A percentile compares a stretch with the other conserved stretches of the same genome.
Evolutionary conservation across 2,329 filamentous ascomycete genomes (phyloP).

Genomic region (Diaporthe sp.): DNA sequence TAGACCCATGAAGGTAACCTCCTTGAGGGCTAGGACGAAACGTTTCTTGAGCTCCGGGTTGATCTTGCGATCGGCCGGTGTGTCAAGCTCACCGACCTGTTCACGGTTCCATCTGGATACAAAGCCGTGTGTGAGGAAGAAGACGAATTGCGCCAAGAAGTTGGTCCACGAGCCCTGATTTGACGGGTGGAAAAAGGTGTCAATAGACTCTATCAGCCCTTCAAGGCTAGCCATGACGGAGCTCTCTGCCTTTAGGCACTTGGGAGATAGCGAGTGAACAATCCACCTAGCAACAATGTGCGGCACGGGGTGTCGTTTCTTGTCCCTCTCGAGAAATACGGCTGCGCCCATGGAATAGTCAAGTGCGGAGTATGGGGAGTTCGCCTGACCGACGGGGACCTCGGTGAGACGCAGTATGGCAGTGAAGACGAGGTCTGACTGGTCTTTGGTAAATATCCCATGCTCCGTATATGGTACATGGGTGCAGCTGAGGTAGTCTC

Average conservation of each 20-base stretch:
- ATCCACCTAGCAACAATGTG: constrained; percentile 96
- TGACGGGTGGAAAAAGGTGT: constrained; percentile 98
- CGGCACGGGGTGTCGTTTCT: constrained; percentile 90
- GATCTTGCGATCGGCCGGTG: constrained; percentile 83
- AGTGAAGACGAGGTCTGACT: constrained; percentile 93
- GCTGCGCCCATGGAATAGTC: constrained; percentile 88
- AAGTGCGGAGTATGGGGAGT: constrained; percentile 88
- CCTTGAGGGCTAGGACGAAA: constrained; percentile 89
- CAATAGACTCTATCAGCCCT: constrained; percentile 91
- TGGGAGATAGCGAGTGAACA: constrained; percentile 90
- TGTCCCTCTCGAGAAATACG: constrained; percentile 90
- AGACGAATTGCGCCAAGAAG: constrained; percentile 88
- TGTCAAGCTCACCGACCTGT: constrained; percentile 89
- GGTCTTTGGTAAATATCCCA: constrained; percentile 92
- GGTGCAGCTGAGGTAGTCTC: constrained; percentile 82
- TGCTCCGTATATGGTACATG: constrained; percentile 86
- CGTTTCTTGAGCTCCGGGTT: constrained; percentile 85
- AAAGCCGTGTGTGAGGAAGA: constrained; percentile 95
- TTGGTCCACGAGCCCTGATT: constrained; percentile 95
- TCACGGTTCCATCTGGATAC: constrained; percentile 98
- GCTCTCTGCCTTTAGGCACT: constrained; percentile 79
- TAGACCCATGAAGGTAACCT: constrained; percentile 98
- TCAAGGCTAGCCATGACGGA: constrained; percentile 90
- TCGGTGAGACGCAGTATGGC: constrained; percentile 89
- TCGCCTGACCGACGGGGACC: constrained; percentile 96